These are phyloP conservation scores for Nannochloris sp. DNA, from an alignment of 139 green algal species.

Conservation along the genomic window DNA sequence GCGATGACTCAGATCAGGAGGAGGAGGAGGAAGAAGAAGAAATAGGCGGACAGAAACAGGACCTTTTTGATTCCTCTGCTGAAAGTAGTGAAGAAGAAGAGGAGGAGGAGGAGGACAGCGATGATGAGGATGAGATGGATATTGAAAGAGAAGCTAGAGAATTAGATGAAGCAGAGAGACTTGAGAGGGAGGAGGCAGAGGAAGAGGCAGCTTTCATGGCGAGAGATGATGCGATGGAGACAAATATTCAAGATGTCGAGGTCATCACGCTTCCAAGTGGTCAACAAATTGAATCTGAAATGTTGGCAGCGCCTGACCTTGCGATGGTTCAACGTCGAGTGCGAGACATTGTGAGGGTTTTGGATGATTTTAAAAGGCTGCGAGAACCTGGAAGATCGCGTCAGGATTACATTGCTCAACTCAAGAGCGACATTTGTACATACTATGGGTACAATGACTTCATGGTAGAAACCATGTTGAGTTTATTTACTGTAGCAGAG, in stretches of 20 bases:
- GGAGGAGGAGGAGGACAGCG: constrained; percentile 22
- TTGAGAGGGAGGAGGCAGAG: neutral
- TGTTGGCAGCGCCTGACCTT: constrained; percentile 30
- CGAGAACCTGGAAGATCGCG: constrained; percentile 38
- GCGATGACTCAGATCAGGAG: neutral
- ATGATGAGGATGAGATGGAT: constrained; percentile 9
- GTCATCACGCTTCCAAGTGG: constrained; percentile 40
- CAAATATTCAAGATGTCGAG: constrained; percentile 50
- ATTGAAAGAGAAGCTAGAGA: constrained; percentile 5
- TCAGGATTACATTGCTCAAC: constrained; percentile 67
- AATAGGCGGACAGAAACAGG: neutral
- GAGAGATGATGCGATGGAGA: constrained; percentile 35
- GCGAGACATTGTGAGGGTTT: constrained; percentile 58
- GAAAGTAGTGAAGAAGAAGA: constrained; percentile 15
- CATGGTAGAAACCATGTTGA: constrained; percentile 73
- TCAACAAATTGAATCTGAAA: constrained; percentile 41
- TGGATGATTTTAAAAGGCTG: constrained; percentile 71
- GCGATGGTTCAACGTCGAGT: constrained; percentile 39
- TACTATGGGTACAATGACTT: constrained; percentile 99
- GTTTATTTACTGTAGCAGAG: constrained; percentile 60
- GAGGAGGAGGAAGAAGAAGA: neutral
- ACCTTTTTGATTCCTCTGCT: neutral
- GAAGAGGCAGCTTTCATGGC: constrained; percentile 1
- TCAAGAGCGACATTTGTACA: constrained; percentile 70
- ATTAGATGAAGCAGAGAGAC: constrained; percentile 1